Base-by-base conservation (phyloP, 345 rosid species). In the Aquilaria sinensis region DNA sequence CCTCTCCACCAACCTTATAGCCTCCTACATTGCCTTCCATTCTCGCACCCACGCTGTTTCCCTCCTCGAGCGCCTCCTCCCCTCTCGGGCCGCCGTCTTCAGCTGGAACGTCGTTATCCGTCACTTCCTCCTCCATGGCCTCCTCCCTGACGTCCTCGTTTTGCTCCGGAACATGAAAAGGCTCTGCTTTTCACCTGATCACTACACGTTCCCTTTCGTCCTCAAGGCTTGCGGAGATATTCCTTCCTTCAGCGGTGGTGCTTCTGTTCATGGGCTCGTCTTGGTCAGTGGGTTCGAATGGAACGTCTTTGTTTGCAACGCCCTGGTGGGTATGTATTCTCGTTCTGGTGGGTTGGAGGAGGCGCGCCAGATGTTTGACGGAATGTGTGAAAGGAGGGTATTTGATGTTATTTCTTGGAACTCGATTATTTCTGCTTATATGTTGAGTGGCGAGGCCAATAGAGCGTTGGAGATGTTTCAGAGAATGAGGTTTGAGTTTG, bases 351-450 rank as follows among this genome's bases (percentile, higher is more conserved):
- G 32, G 15, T 43, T 83, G 78, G 75, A 43, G 2, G 70, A 72
- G 66, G 96, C 96, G 0, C 77, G 77, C 49, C 72, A 83, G 73
- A n/a, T 80, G 88, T 90, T 90, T 62, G 91, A 81, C 55, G 92
- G 81, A 81, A 84, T 88, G 86, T 56, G 59, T 61, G 46, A 47
- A 2, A 58, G 67, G 32, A 71, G 74, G 58, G 61, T 85, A 14
- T 73, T 52, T 72, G 96, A 90, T 67, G 74, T 80, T 48, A 86
- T 90, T 31, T 84, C 96, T 0, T 88, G 96, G 97, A 90, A 88
- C 66, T 82, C 96, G 31, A 77, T 90, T 23, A 67, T 84, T 9
- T 80, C 85, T 0, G 72, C 82, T 33, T 84, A 73, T 58, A 67
- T 74, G 51, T 89, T 85, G 70, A 62, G 80, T 29, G 80, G 88